These are phyloP conservation scores for Paecilomyces niveus DNA, from an alignment of 2,329 filamentous ascomycete species.

Conservation along the genomic window DNA sequence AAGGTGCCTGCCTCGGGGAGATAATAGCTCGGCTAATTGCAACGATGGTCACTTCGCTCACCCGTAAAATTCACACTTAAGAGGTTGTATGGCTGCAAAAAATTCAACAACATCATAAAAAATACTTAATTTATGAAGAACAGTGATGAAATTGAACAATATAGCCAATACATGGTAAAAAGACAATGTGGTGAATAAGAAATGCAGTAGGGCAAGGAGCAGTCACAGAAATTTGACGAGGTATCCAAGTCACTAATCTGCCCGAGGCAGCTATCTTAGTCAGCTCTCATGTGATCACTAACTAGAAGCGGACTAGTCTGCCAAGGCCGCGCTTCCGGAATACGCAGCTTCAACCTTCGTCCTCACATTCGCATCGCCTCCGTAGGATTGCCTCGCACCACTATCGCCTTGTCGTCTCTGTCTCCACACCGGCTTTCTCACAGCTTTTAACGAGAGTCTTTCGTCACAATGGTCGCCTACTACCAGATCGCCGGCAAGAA, in stretches of 20 bases:
- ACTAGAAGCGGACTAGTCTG: background rate
- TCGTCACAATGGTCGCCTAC: slow-evolving; percentile 42
- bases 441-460: slow-evolving; percentile 15
- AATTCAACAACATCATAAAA: too few species aligned
- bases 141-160: too few species aligned
- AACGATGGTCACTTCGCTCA: too few species aligned
- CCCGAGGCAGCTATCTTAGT: background rate
- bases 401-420: background rate
- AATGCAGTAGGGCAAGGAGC: background rate
- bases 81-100: too few species aligned
- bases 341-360: slow-evolving; percentile 1
- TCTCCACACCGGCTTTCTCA: background rate
- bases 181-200: too few species aligned
- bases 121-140: too few species aligned
- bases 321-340: slow-evolving; percentile 7
- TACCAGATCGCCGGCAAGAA: slow-evolving; percentile 47
- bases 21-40: too few species aligned
- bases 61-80: too few species aligned
- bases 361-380: background rate
- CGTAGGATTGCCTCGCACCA: background rate
- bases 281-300: background rate
- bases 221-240: background rate
- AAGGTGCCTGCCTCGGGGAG: too few species aligned
- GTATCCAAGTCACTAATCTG: background rate
- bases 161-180: too few species aligned